Conservation (phyloP, 495 filamentous ascomycete genomes). For the Aspergillus sparsus region DNA sequence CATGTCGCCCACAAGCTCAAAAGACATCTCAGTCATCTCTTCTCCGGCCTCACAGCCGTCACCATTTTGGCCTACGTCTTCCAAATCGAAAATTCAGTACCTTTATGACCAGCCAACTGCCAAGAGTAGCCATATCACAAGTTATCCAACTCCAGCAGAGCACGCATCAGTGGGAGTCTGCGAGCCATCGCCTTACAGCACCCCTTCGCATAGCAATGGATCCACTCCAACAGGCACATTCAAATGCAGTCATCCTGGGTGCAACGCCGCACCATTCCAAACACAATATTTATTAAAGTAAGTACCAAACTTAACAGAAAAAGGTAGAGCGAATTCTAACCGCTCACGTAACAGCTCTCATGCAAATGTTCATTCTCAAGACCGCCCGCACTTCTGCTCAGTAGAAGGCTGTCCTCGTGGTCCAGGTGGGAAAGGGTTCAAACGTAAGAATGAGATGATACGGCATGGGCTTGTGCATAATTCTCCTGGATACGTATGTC, state of each 20-base stretch:
- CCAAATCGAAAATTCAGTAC: conserved; percentile 30
- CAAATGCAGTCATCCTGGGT: conserved; percentile 70
- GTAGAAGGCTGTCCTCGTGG: conserved; percentile 76
- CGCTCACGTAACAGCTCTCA: conserved; percentile 72
- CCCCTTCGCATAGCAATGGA: conserved; percentile 30
- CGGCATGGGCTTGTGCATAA: conserved; percentile 93
- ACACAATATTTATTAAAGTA: conserved; percentile 85
- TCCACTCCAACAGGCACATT: conserved; percentile 39
- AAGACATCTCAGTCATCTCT: conserved; percentile 41
- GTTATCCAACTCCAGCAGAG: conserved; percentile 49
- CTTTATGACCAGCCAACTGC: conserved; percentile 33
- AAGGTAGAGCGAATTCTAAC: background rate
- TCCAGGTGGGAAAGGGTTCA: conserved; percentile 91
- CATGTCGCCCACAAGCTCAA: conserved; percentile 42
- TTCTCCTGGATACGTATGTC: conserved; percentile 95
- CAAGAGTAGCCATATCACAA: conserved; percentile 36
- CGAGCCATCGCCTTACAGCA: conserved; percentile 29
- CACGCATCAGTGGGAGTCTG: conserved; percentile 28
- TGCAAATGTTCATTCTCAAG: conserved; percentile 91
- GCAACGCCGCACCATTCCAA: conserved; percentile 84
- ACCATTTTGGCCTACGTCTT: conserved; percentile 30
- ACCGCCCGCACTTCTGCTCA: conserved; percentile 88
- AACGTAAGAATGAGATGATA: conserved; percentile 99
- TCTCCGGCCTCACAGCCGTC: conserved; percentile 39
- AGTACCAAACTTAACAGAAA: conserved; percentile 29